Conservation (phyloP, 169 alveolate species). For the Plasmodium ovale region DNA sequence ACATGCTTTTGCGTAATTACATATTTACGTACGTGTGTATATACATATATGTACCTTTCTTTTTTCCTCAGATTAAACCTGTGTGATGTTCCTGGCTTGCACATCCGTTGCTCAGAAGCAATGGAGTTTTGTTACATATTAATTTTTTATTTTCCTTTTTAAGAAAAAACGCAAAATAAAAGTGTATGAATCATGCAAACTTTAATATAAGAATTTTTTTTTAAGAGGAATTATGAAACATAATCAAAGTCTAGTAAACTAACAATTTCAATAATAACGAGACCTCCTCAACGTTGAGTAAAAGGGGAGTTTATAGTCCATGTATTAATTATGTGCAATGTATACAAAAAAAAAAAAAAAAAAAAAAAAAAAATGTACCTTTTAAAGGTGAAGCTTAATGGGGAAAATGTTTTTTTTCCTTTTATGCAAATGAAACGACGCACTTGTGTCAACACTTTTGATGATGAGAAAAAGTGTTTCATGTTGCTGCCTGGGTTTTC, state of each 20-base stretch:
- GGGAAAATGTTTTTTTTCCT: not conserved
- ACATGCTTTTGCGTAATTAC: conserved; percentile 77
- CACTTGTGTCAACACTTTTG: not conserved
- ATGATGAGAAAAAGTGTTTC: not conserved
- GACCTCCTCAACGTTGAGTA: not conserved
- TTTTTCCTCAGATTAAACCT: conserved; percentile 28
- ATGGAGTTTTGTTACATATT: no score
- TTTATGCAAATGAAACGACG: not conserved
- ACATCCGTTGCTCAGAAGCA: no score
- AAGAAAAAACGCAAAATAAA: not conserved
- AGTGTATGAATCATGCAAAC: not conserved
- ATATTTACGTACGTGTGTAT: not conserved
- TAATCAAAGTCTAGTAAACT: not conserved
- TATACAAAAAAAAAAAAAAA: not conserved
- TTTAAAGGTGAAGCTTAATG: not conserved
- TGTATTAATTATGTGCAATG: not conserved
- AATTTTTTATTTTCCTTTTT: no score
- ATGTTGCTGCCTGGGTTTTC: not conserved
- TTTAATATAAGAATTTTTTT: no score
- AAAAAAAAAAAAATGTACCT: not conserved
- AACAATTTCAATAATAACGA: not conserved
- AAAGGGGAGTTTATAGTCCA: not conserved
- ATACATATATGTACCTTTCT: not conserved
- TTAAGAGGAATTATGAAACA: not conserved
- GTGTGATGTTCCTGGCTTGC: not conserved